These are phyloP conservation scores for Coemansia aciculifera DNA, from an alignment of 192 early-diverging fungal genomes.

Conservation along the genomic window DNA sequence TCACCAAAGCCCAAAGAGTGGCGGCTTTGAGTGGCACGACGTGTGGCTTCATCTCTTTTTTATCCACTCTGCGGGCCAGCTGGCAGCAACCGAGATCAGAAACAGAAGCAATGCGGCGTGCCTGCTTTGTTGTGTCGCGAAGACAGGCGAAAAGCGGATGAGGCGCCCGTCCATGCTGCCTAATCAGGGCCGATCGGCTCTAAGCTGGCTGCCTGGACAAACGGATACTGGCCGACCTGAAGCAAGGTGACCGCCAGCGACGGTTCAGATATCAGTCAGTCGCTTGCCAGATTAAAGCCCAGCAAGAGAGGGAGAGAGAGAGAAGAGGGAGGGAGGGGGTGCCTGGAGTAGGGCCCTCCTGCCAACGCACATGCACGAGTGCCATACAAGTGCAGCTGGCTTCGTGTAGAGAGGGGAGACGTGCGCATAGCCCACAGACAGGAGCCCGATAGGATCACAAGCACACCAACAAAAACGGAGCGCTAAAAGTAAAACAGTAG, in stretches of 20 bases:
- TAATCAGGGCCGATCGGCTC: slow-evolving; percentile 4
- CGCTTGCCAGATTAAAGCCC: slow-evolving; percentile 7
- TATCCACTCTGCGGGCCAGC: neutral
- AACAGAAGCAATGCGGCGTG: neutral
- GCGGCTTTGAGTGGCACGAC: neutral
- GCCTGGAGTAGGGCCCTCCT: neutral
- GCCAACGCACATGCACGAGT: neutral
- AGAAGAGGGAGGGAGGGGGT: neutral
- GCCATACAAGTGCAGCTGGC: slow-evolving; percentile 1
- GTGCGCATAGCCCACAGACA: neutral
- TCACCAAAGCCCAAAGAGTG: neutral
- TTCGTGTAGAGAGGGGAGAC: neutral
- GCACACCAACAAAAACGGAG: neutral
- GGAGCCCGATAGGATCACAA: neutral
- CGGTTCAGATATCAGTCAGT: neutral
- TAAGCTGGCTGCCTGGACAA: neutral
- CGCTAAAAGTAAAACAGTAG: neutral
- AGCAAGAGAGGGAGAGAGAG: neutral
- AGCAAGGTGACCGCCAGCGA: neutral
- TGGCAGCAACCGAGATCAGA: neutral
- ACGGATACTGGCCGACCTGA: neutral
- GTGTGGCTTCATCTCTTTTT: neutral
- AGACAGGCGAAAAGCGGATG: neutral
- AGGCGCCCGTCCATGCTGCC: neutral
- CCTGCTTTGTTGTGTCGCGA: neutral